Evolutionary conservation across 768 basidiomycete species (phyloP), one percentile per base, ranked within the genome.

Genomic region (Floccularia luteovirens): DNA sequence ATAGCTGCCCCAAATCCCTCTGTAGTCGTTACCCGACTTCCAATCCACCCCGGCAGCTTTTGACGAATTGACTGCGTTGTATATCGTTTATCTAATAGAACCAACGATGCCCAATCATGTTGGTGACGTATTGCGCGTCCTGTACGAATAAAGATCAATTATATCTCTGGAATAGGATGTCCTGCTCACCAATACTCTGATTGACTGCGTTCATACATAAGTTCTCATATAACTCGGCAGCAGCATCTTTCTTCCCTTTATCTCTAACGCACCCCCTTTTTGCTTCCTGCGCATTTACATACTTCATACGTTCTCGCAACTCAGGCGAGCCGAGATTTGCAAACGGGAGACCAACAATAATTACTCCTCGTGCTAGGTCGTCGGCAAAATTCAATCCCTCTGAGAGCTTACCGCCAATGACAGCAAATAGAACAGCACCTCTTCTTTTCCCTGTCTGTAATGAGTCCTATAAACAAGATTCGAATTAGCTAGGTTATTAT

Each of bases 351-450:
- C 96, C 96, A 34, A 94, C 70, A 43, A 93, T 75, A 22, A 92
- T 67, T 17, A 96, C 89, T 8, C 80, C 84, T 22, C 92, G 82
- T 2, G 92, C 91, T 12, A 90, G 75, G 35, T 80, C 73, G 55
- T 90, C 85, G 14, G 79, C 72, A 51, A 84, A 84, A 50, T 82
- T 82, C 27, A 82, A 57, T 5, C 93, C 94, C 61, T 99, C 96
- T 0, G 90, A 93, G n/a, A 99, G 73, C 56, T 97, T 98, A 20
- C 92, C 94, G 13, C 93, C 93, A 20, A 98, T 83, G 7, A 98
- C 96, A 2, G 96, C 94, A 41, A 98, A 82, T 3, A 99, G 65
- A 27, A 99, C 57, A 2, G 90, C 89, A 12, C 91, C 91, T 46
- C 61, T 59, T 57, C 54, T 61, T 44, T 63, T 66, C 13, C 46